Evolutionary conservation across 768 basidiomycete genomes (phyloP), one percentile per base, ranked within the genome.

Genomic region (Leccinellum rugosiceps): DNA sequence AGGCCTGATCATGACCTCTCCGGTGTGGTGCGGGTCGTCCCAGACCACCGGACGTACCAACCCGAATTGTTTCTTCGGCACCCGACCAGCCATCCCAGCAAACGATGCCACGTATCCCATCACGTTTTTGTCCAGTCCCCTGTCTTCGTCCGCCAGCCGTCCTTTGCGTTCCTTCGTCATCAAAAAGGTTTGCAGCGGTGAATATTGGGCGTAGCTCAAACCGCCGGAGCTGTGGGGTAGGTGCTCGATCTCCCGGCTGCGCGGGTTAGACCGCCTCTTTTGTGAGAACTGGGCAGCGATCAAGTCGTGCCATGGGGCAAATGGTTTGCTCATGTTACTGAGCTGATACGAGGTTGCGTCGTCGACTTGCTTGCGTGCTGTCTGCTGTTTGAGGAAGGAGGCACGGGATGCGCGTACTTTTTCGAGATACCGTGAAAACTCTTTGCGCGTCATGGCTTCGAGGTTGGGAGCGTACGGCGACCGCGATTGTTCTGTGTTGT

Each of bases 191-290:
- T 90, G 86, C 49, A 92, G 72, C 6, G 59, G 52, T 6, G 86
- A 77, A 34, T 80, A 77, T 41, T 76, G 74, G 3, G 82, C 70
- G 69, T 92, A 93, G 46, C 75, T 73, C 43, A 92, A 76, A 3
- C 82, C 91, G 38, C 78, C 89, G 35, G 72, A 77, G 26, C 73
- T 77, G 62, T 92, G 91, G 0, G 88, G 88, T 55, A 81, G 77
- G 44, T 81, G 85, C 58, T 84, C 83, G 59, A 92, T 85, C 41
- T 64, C 62, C 52, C 60, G 72, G 35, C 56, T 68, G 21, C 62
- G 59, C 7, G 70, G 57, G 46, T 69, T 55, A 30, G 62, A 59
- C 3, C 71, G 63, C 15, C 69, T 57, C n/a, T 26, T 57, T 65
- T 70, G 53, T 43, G 68, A 56, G 52, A 68, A 19, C 50, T 57